Conservation (phyloP, 2,329 filamentous ascomycete species). For the Sordariomycetes sp. region DNA sequence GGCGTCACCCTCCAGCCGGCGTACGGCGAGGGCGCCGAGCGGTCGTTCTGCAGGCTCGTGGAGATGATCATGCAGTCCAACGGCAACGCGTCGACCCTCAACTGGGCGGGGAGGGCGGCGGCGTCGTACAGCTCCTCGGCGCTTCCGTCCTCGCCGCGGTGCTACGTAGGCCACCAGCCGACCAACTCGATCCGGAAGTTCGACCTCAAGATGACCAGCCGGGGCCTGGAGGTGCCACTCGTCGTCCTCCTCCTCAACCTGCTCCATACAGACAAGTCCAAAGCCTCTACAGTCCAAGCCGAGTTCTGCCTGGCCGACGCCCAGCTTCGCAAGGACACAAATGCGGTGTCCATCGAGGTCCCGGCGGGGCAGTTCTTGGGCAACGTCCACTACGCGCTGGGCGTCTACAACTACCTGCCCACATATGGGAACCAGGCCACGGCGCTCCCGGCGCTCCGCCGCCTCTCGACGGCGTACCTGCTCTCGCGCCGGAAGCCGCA, state of each 20-base stretch:
- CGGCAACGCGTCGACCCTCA: not conserved
- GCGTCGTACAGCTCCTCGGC: not conserved
- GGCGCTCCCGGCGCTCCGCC: not conserved
- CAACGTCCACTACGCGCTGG: not conserved
- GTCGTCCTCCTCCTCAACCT: not conserved
- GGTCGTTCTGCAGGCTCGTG: conserved; percentile 19
- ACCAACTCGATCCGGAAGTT: not conserved
- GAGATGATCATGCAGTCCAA: conserved; percentile 18
- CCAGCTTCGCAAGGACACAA: not conserved
- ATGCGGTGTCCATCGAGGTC: not conserved
- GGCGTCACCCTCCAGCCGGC: conserved; percentile 22
- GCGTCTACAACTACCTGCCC: not conserved
- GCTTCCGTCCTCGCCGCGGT: not conserved
- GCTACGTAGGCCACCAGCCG: not conserved
- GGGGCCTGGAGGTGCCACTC: not conserved
- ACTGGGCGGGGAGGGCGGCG: not conserved
- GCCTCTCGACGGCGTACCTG: not conserved
- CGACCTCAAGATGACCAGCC: not conserved
- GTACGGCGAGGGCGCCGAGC: conserved; percentile 20
- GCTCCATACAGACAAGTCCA: not conserved
- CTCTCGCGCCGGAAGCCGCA: not conserved
- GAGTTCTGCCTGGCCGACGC: not conserved
- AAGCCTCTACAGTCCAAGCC: not conserved
- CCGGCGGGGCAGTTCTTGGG: not conserved
- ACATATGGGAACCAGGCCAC: not conserved